phyloP scores from a whole-genome alignment of 2,329 filamentous ascomycete genomes.

The Lachnellula cervina region DNA sequence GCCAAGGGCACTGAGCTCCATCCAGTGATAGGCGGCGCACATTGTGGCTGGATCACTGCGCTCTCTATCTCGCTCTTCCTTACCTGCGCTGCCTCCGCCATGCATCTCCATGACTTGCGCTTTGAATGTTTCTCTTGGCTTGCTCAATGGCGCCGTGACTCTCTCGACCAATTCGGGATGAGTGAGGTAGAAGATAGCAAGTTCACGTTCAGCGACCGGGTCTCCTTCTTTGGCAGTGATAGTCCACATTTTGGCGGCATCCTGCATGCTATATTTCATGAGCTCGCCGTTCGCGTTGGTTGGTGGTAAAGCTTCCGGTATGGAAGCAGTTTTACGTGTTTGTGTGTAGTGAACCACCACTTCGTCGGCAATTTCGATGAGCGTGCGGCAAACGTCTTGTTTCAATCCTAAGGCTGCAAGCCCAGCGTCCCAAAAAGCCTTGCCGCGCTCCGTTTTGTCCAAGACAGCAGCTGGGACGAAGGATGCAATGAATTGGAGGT shows the following conservation, averaged over 20 bases:
- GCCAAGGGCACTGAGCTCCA: conserved; percentile 82
- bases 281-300: conserved; percentile 36
- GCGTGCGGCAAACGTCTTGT: conserved; percentile 68
- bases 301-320: conserved; percentile 15
- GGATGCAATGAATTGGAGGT: conserved; percentile 69
- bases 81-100: conserved; percentile 37
- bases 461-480: conserved; percentile 58
- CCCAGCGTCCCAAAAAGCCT: conserved; percentile 78
- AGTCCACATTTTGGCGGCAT: conserved; percentile 84
- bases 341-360: conserved; percentile 65
- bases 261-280: conserved; percentile 65
- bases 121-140: conserved; percentile 84
- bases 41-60: conserved; percentile 81
- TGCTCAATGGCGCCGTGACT: conserved; percentile 77
- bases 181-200: conserved; percentile 89
- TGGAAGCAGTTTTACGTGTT: conserved; percentile 43
- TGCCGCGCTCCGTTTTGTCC: conserved; percentile 59
- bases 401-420: conserved; percentile 87
- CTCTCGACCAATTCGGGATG: conserved; percentile 80
- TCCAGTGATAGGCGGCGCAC: conserved; percentile 96
- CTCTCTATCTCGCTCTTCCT: conserved; percentile 48
- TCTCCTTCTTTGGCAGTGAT: conserved; percentile 93
- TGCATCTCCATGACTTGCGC: conserved; percentile 73
- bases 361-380: conserved; percentile 61
- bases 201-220: conserved; percentile 81